These are phyloP conservation scores for Chimonanthus salicifolius DNA, from an alignment of 164 flowering plant genomes.

Conservation along the genomic window DNA sequence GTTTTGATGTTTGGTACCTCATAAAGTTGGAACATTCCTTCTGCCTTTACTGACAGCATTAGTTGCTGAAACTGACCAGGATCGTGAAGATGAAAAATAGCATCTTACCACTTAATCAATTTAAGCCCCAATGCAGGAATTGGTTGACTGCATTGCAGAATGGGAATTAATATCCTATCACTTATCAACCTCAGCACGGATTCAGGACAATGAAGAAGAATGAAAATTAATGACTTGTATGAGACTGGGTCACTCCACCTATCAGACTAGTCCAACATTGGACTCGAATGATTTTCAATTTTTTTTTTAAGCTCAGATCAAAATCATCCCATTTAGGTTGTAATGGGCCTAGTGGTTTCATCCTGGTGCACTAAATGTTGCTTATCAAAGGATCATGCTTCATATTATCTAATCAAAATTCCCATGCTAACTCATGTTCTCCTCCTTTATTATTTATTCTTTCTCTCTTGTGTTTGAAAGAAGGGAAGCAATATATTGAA, in stretches of 20 bases:
- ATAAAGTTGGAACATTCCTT: neutral
- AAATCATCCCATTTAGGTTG: no score
- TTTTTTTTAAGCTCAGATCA: no score
- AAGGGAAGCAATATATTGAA: neutral
- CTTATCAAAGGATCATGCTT: no score
- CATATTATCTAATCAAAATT: no score
- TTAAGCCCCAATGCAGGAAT: neutral
- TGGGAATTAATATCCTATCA: neutral
- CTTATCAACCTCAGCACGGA: neutral
- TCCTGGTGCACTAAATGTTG: no score
- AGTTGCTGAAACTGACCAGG: neutral
- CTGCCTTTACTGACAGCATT: neutral
- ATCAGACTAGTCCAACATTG: no score
- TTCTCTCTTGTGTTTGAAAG: no score
- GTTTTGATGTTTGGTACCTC: neutral
- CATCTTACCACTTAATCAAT: neutral
- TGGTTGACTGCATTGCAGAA: neutral
- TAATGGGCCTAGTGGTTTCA: no score
- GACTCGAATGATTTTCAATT: no score
- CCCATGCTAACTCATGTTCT: no score
- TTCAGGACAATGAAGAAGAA: constrained; percentile 2
- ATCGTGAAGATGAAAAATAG: neutral
- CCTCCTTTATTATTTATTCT: no score
- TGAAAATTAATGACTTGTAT: constrained; percentile 21
- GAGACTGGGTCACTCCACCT: no score